Percentiles rank a stretch among this genome's conserved stretches.
These are phyloP conservation scores for Fusarium proliferatum DNA, from an alignment of 2,329 filamentous ascomycete genomes.

Conservation along the genomic window DNA sequence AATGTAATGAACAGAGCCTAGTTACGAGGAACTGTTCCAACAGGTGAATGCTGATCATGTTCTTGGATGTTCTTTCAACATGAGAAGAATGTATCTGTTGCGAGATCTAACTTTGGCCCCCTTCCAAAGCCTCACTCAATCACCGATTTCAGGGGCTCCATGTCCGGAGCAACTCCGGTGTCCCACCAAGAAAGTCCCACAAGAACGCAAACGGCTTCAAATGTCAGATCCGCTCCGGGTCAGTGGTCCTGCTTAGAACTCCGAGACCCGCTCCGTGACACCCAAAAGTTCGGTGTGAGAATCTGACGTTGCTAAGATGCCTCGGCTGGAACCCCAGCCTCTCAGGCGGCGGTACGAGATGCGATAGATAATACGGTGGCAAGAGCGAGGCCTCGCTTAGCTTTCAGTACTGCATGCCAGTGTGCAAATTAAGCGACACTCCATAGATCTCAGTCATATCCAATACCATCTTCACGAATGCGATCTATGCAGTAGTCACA, in stretches of 20 bases:
- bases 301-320: neutral
- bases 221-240: neutral
- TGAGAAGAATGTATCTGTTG: neutral
- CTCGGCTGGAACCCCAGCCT: neutral
- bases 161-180: neutral
- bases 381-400: constrained; percentile 9
- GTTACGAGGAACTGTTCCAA: neutral
- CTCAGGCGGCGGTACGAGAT: neutral
- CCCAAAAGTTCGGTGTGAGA: neutral
- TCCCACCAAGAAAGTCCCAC: constrained; percentile 1
- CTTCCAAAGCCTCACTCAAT: neutral
- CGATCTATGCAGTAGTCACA: neutral
- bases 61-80: neutral
- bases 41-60: neutral
- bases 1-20: constrained; percentile 7
- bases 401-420: neutral
- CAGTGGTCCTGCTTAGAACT: neutral
- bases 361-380: neutral
- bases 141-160: neutral
- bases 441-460: constrained; percentile 10
- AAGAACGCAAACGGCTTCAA: constrained; percentile 4
- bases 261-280: constrained; percentile 14
- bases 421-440: constrained; percentile 8
- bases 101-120: neutral
- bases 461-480: constrained; percentile 19